Percentiles rank a stretch among this genome's conserved stretches.
Evolutionary conservation across 164 flowering plant genomes (phyloP).

Genomic region (Magnolia officinalis): DNA sequence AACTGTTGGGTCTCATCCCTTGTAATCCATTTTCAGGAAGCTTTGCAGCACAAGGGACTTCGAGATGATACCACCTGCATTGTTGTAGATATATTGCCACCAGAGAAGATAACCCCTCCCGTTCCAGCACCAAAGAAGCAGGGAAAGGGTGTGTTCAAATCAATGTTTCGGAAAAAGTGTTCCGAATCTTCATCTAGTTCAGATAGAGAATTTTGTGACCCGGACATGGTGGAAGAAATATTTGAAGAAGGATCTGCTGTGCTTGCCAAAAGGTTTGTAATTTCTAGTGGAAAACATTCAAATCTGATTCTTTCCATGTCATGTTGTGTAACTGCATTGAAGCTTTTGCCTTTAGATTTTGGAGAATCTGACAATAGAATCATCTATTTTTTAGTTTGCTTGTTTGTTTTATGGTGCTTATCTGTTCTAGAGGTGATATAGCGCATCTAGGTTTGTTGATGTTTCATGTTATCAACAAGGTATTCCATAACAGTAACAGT

Average conservation of each 20-base stretch:
- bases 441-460: too few species aligned
- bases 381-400: neutral
- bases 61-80: conserved; percentile 98
- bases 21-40: conserved; percentile 54
- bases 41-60: conserved; percentile 75
- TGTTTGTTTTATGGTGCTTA: too few species aligned
- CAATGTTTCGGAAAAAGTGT: conserved; percentile 70
- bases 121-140: conserved; percentile 68
- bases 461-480: too few species aligned
- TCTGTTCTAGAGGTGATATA: too few species aligned
- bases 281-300: neutral
- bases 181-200: conserved; percentile 50
- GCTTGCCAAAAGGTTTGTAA: conserved; percentile 86
- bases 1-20: conserved; percentile 2
- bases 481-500: too few species aligned
- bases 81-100: conserved; percentile 73
- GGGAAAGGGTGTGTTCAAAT: conserved; percentile 73
- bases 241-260: conserved; percentile 94
- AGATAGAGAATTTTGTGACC: conserved; percentile 56
- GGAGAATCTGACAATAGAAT: neutral
- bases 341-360: neutral
- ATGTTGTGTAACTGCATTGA: neutral
- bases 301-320: neutral
- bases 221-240: conserved; percentile 82
- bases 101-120: conserved; percentile 59